Evolutionary conservation across 257 asterid species (phyloP).

Genomic region (Solanum arcanum): DNA sequence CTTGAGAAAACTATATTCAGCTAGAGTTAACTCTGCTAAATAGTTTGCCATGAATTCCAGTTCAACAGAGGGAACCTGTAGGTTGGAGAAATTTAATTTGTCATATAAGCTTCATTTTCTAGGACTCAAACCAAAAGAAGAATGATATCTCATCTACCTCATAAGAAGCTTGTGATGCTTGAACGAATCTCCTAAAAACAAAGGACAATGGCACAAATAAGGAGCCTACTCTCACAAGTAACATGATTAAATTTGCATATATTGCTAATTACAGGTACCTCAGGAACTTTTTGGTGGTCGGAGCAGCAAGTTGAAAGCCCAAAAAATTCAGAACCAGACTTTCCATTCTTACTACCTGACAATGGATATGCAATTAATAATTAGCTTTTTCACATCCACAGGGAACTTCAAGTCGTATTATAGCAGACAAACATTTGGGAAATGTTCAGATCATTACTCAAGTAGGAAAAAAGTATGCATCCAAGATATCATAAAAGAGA

Average conservation of each 20-base stretch:
- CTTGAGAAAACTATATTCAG: conserved; percentile 70
- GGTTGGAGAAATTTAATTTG: conserved; percentile 6
- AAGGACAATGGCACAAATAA: background rate
- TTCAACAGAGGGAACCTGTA: conserved; percentile 85
- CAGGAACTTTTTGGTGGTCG: conserved; percentile 89
- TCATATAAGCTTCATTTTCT: background rate
- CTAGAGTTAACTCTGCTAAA: conserved; percentile 77
- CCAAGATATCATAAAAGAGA: background rate
- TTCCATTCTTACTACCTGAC: conserved; percentile 83
- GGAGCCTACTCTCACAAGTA: background rate
- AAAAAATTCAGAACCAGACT: conserved; percentile 49
- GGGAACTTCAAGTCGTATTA: background rate
- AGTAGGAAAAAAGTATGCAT: background rate
- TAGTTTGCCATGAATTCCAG: conserved; percentile 90
- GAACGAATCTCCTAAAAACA: conserved; percentile 80
- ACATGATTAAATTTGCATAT: background rate
- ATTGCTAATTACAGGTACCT: conserved; percentile 35
- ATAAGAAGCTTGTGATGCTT: conserved; percentile 86
- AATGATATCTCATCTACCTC: conserved; percentile 31
- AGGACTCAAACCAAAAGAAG: background rate
- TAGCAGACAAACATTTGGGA: background rate
- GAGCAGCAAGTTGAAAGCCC: conserved; percentile 70
- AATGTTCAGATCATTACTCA: background rate
- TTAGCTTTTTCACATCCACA: background rate
- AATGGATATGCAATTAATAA: background rate